Percentiles rank a stretch among this genome's conserved stretches.
Evolutionary conservation across 2,329 filamentous ascomycete genomes (phyloP).

Genomic region (Talaromyces sp.): DNA sequence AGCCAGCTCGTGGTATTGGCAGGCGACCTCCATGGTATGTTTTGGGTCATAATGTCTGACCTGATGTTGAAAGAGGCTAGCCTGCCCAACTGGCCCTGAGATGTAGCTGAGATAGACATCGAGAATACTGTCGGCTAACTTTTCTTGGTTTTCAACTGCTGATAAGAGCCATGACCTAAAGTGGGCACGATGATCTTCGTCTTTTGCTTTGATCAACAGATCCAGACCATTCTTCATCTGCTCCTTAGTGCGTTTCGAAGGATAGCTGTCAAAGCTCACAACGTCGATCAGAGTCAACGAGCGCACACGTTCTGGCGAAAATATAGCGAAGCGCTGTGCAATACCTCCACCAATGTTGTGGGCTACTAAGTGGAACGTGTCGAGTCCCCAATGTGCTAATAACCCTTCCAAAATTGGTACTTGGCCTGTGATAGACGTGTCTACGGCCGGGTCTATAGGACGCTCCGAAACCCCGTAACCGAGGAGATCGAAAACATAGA

Average conservation of each 20-base stretch:
- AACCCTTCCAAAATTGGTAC: constrained; percentile 23
- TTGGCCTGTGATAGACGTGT: constrained; percentile 30
- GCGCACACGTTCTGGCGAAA: constrained; percentile 15
- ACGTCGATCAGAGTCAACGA: constrained; percentile 26
- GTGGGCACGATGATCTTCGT: constrained; percentile 18
- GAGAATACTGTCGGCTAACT: constrained; percentile 17
- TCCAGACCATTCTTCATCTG: constrained; percentile 26
- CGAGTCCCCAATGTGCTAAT: constrained; percentile 21
- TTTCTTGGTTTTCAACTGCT: constrained; percentile 9
- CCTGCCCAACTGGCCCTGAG: constrained; percentile 26
- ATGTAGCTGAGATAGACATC: constrained; percentile 25
- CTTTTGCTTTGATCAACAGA: constrained; percentile 17
- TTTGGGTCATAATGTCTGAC: constrained; percentile 27
- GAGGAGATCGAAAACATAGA: constrained; percentile 26
- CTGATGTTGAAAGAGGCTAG: constrained; percentile 29
- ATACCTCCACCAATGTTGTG: constrained; percentile 30
- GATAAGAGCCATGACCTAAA: constrained; percentile 17
- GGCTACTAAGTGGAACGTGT: constrained; percentile 20
- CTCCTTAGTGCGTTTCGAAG: constrained; percentile 24
- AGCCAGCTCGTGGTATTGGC: constrained; percentile 17
- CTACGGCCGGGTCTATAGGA: constrained; percentile 20
- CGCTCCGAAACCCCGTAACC: constrained; percentile 29
- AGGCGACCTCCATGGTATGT: constrained; percentile 27
- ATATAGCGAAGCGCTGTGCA: constrained; percentile 23
- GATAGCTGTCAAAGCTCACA: constrained; percentile 30